Base-by-base conservation (phyloP, 192 early-diverging fungal species). In the Rhizophagus clarus region DNA sequence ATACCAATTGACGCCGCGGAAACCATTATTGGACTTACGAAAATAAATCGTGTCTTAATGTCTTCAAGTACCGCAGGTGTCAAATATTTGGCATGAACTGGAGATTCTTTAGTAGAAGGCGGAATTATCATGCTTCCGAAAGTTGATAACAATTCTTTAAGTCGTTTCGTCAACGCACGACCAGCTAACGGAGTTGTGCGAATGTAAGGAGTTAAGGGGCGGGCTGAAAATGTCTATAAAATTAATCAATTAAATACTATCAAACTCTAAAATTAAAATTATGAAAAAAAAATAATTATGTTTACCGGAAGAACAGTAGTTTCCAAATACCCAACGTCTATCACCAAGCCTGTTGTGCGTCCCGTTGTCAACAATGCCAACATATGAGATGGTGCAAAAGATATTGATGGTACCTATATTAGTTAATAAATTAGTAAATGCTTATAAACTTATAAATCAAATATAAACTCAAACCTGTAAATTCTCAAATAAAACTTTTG, bases 241-340 rank as follows among this genome's bases (percentile, higher is more conserved):
- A 60, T 40, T 31, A 42, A 56, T 51, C 24, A 74, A 56, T 7
- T 29, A 74, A 32, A 22, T 40, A 20, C 22, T 70, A 42, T 51
- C 14, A 49, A 73, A 73, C 37, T 42, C 11, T 29, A 40, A 62
- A 32, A 40, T 63, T 40, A 24, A 34, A 71, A n/a, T 15, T 14
- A 12, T n/a, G n/a, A 5, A 22, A 22, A 45, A 42, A 60, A 64
- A 34, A 6, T 34, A 34, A 67, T 11, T 28, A 60, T n/a, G 29
- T 87, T 74, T 87, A 97, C 96, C 40, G 96, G 96, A 61, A 94
- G 76, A 4, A 94, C 93, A 8, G 90, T 89, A 9, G 93, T 91
- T 61, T 91, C 90, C 22, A 95, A 82, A 77, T 95, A 88, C 0
- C 96, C 97, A 79, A 92, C 93, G 82, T 98, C 96, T 24, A 98